Evolutionary conservation across 345 rosid genomes (phyloP), one percentile per base, ranked within the genome.

Genomic region (Salix exigua): DNA sequence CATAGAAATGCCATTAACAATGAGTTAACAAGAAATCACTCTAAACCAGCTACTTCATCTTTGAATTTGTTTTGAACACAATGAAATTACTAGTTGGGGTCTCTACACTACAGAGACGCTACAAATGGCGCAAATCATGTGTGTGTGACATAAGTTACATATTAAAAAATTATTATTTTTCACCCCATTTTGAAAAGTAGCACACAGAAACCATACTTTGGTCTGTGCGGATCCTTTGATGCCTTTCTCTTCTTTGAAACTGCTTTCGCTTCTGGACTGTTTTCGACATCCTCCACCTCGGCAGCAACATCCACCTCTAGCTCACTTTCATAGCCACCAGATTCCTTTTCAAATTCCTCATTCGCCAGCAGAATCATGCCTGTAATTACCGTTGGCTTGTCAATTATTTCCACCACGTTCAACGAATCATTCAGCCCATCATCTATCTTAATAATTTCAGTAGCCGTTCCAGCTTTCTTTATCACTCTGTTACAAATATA

Each of bases 211-310:
- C 78, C 90, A 76, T 92, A 92, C 99, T 88, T 91, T 53, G 92
- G 84, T 75, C 89, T 84, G 44, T 21, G 72, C 72, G 79, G 87
- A 84, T 87, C 89, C 81, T 86, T 86, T 0, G 86, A 79, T 3
- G 92, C 89, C 79, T 92, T 93, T 71, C 97, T 88, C 84, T 93
- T 96, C 87, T 88, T 96, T 0, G 91, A 86, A 79, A 82, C 82
- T 7, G 9, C 79, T 75, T 80, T 85, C 60, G 68, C 78, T 73
- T 73, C 82, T 2, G 84, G 79, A 2, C 82, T 61, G 75, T 25
- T 51, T 81, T 89, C 91, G 48, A 75, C 82, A 8, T 23, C 63
- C 42, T 66, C 81, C 67, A 76, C 65, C 67, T 73, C 75, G 65
- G 78, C 79, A 6, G 65, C 53, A 55, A 80, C 85, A 78, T 83